Percentiles rank a stretch among this genome's conserved stretches.
phyloP scores from a whole-genome alignment of 192 early-diverging fungal genomes.

The Linnemannia elongata region DNA sequence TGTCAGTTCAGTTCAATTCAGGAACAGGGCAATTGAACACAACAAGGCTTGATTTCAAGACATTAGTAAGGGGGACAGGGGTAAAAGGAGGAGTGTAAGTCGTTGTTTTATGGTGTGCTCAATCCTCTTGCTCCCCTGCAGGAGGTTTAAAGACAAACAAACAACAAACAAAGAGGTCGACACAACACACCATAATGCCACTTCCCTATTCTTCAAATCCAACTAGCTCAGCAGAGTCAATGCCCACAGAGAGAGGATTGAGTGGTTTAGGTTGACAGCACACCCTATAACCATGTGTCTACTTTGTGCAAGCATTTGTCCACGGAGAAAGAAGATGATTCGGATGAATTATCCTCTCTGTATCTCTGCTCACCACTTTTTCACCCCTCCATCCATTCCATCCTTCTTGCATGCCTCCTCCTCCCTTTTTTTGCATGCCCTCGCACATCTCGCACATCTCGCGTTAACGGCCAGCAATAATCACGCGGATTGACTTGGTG shows the following conservation, averaged over 20 bases:
- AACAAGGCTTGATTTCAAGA: too few relatives aligned
- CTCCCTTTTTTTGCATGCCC: background rate
- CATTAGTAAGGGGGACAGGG: background rate
- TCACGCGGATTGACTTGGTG: background rate
- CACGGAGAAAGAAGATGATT: background rate
- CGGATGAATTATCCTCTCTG: background rate
- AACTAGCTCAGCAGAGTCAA: background rate
- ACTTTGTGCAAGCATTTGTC: background rate
- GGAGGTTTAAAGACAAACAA: background rate
- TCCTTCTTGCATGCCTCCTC: background rate
- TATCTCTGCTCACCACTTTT: background rate
- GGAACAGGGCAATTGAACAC: too few relatives aligned
- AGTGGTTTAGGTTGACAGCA: background rate
- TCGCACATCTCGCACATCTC: background rate
- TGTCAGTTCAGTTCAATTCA: too few relatives aligned
- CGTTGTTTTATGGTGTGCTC: background rate
- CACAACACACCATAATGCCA: background rate
- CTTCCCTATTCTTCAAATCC: background rate
- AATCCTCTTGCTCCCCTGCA: slow-evolving; percentile 6
- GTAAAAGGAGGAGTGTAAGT: background rate
- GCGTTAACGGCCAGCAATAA: background rate
- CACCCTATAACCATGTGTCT: background rate
- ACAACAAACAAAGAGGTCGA: background rate
- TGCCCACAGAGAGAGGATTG: background rate
- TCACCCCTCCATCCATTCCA: background rate